Base-by-base conservation (phyloP, 106 monocot species). In the Acanthochlamys bracteata region DNA sequence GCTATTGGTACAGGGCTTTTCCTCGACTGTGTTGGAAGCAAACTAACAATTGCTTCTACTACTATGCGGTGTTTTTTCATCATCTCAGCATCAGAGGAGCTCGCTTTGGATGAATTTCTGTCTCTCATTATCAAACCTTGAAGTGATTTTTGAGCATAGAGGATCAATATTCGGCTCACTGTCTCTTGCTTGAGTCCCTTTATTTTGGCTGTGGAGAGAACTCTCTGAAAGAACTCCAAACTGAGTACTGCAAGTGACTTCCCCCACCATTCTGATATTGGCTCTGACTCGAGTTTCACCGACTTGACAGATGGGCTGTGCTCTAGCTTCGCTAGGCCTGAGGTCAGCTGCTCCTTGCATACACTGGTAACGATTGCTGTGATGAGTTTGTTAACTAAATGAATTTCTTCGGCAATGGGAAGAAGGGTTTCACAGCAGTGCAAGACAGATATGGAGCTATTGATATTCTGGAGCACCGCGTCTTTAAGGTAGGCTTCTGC, bases 111-210 rank as follows among this genome's bases (percentile, higher is more conserved):
- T 21, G 69, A 19, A 20, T 73, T 66, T 3, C 61, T 45, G 59
- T 82, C 82, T 46, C 71, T 61, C 0, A 47, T 49, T 41, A 69
- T 25, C 42, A 81, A 63, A 11, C 76, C 71, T 11, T 82, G 75
- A 10, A 86, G 70, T 41, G 77, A 79, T 42, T 64, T 72, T 24
- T 86, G 89, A 0, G 90, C 81, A 57, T 94, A 94, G 51, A 79
- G 76, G 20, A 94, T 78, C 66, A 90, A 52, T 22, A 90, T 82
- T 43, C 66, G 75, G 54, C 81, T 73, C 11, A 90, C 27, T 0
- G 82, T 86, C 6, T 90, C 90, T 62, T 89, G 86, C 57, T 86
- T 94, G 40, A 89, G 79, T 1, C 89, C 90, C 45, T 80, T 94
- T 1, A 86, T 75, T 54, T 89, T 95, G 70, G 87, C 39, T 7